Base-by-base conservation (phyloP, 2,329 filamentous ascomycete genomes). In the Trichophyton simii region DNA sequence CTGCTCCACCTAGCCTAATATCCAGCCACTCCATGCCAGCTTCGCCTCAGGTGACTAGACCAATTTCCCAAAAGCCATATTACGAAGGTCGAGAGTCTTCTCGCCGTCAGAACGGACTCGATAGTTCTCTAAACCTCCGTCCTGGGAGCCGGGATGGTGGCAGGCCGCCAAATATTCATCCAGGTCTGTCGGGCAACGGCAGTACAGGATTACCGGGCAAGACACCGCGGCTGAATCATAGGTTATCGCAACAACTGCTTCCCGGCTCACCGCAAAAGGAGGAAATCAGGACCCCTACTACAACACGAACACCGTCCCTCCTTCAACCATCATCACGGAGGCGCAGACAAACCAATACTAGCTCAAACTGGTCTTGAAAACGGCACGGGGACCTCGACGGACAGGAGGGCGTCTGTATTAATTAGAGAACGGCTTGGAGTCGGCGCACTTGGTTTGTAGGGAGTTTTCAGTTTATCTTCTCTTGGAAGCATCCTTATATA, bases 131-230 rank as follows among this genome's bases (percentile, higher is more conserved):
- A 22, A 69, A 65, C 11, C 66, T 76, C 44, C 69, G 76, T 50
- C 75, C 76, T 25, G 71, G 70, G 15, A 78, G 76, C 64, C 71
- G 75, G 61, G 75, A 78, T 65, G 75, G 75, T 31, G 72, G 65
- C 60, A 67, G 66, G n/a, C 66, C 73, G 13, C 66, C 73, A 6
- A 65, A 63, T 42, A 66, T 59, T 8, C 9, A 46, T 38, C 38
- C 52, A 57, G 18, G 52, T 18, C 11, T 59, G n/a, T 31, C 50
- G 1, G 65, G 69, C 15, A 75, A 72, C 63, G 71, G 71, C 22
- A 22, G 58, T 7, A 69, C 66, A 58, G 65, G 68, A 41, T 69
- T 67, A 20, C 67, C 68, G 8, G 18, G 52, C 52, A 64, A 67
- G 11, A 74, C 75, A 58, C 71, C 68, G 57, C 70, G 76, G 28